A percentile compares a stretch with the other conserved stretches of the same genome.
Evolutionary conservation across 2,329 filamentous ascomycete species (phyloP).

Genomic region (Pseudogymnoascus sp.): DNA sequence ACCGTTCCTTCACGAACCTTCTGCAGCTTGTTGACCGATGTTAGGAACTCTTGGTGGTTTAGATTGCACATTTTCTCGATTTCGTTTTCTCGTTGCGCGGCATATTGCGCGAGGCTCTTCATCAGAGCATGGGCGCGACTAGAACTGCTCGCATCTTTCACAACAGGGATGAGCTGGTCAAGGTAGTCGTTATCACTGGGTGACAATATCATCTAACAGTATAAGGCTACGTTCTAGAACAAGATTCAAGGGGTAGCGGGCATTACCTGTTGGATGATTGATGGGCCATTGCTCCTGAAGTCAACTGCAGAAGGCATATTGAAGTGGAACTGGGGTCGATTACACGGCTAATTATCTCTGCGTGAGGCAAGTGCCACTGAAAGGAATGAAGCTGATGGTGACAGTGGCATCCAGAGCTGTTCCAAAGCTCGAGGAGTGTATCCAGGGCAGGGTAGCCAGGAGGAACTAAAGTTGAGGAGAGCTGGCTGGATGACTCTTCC

Average conservation of each 20-base stretch:
- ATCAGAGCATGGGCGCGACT: conserved; percentile 67
- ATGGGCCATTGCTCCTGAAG: conserved; percentile 12
- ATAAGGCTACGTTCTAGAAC: conserved; percentile 1
- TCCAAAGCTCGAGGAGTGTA: neutral
- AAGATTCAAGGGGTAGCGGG: neutral
- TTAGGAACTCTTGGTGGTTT: conserved; percentile 94
- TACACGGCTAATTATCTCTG: neutral
- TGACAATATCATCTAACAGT: conserved; percentile 74
- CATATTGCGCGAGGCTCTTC: conserved; percentile 72
- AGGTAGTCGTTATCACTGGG: conserved; percentile 90
- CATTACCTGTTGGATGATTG: conserved; percentile 23
- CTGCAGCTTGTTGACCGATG: conserved; percentile 89
- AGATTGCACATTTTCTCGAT: conserved; percentile 93
- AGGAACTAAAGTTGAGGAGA: neutral
- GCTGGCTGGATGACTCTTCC: neutral
- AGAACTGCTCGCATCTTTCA: conserved; percentile 79
- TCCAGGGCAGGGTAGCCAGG: neutral
- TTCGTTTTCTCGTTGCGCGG: conserved; percentile 77
- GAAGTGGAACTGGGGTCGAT: neutral
- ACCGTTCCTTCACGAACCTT: conserved; percentile 87
- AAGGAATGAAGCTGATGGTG: neutral
- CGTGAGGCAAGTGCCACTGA: neutral
- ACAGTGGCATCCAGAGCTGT: neutral
- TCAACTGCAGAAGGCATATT: conserved; percentile 16
- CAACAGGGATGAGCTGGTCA: conserved; percentile 87